Base-by-base conservation (phyloP, 305 asterid genomes). In the Salvia sclarea region DNA sequence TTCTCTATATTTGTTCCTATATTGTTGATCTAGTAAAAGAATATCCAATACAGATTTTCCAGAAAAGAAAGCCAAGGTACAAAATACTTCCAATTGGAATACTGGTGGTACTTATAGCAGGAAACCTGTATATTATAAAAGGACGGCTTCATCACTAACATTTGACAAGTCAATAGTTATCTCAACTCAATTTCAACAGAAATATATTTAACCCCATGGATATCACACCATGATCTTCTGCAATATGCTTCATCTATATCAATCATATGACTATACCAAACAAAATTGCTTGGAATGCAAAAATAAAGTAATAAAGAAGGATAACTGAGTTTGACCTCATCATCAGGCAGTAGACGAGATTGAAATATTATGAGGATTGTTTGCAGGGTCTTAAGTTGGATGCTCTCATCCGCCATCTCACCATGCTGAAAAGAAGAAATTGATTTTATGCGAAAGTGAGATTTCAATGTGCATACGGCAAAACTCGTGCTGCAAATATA, bases 321-420 rank as follows among this genome's bases (percentile, higher is more conserved):
- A 59, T 52, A 58, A 57, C 37, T 53, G 57, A 49, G 57, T 44
- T 55, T 70, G 30, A 94, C 99, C 99, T 94, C 97, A 65, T 86
- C 81, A 85, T 94, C 93, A 63, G 99, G 99, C 73, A 77, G 96
- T 60, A 94, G 78, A 70, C 82, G 91, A 67, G 99, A 94, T 71
- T 94, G 99, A 81, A 91, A 91, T 76, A 94, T 80, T 68, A 91
- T 75, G 73, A 94, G 91, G 75, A 94, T 89, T 56, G 99, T 94
- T 75, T 94, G 99, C 78, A 94, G 79, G 72, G 97, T 89, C 84
- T 91, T 94, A 57, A 94, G 91, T 68, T 94, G 99, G 76, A 94
- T 80, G 74, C 86, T 83, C 75, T 94, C 99, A 75, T 94, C 97
- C 45, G 87, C 91, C 96, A 94, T 94, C 83, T 94, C 97, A 77